phyloP scores from a whole-genome alignment of 352 stramenopile species.

The Globisporangium paddicum region DNA sequence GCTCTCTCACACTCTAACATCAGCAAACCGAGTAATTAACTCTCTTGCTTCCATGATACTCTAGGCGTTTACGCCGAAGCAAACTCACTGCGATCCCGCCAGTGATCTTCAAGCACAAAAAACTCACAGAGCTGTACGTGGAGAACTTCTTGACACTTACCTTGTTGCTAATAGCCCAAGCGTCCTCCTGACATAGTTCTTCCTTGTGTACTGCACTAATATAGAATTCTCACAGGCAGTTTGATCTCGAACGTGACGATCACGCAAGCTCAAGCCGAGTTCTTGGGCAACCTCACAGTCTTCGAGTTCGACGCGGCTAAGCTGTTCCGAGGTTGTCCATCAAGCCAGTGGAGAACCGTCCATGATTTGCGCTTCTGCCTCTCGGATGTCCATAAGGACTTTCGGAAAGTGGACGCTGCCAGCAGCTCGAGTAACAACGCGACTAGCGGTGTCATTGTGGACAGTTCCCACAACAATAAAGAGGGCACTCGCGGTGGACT shows the following conservation, averaged over 20 bases:
- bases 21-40: background rate
- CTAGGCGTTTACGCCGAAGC: conserved; percentile 20
- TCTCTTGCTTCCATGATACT: background rate
- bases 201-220: background rate
- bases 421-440: background rate
- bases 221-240: conserved; percentile 14
- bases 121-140: conserved; percentile 16
- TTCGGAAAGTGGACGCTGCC: too few species aligned
- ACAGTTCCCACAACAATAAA: background rate
- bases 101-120: conserved; percentile 20
- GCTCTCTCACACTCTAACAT: background rate
- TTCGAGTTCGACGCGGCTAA: conserved; percentile 1
- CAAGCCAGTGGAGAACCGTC: background rate
- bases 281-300: conserved; percentile 12
- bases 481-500: background rate
- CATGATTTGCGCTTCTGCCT: background rate
- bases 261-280: conserved; percentile 18
- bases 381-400: background rate
- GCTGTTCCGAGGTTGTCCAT: background rate
- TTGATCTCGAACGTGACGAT: conserved; percentile 17
- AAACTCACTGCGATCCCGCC: conserved; percentile 23
- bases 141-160: too few species aligned
- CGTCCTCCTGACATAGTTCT: background rate
- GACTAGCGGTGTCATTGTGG: background rate
- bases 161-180: too few species aligned